A percentile compares a stretch with the other conserved stretches of the same genome.
phyloP scores from a whole-genome alignment of 2,329 filamentous ascomycete genomes.

The Paraphoma chrysanthemicola region DNA sequence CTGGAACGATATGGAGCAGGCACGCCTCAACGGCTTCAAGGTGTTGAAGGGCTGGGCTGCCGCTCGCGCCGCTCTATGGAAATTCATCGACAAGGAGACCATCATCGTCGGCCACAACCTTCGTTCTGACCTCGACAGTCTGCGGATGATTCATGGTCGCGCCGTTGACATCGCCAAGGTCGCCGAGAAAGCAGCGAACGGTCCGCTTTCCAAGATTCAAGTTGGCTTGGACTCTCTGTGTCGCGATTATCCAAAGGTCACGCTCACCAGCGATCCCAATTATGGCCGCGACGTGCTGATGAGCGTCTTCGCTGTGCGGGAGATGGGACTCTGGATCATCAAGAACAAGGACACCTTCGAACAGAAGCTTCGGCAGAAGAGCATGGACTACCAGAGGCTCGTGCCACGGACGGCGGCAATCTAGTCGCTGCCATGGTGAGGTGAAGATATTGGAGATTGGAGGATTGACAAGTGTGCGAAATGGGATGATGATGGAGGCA shows the following conservation, averaged over 20 bases:
- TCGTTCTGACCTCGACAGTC: conserved; percentile 39
- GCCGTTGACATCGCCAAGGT: conserved; percentile 40
- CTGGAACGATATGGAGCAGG: conserved; percentile 33
- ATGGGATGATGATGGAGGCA: not conserved
- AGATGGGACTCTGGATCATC: conserved; percentile 57
- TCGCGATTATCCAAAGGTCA: conserved; percentile 20
- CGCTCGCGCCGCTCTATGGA: conserved; percentile 38
- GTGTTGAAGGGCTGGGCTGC: conserved; percentile 43
- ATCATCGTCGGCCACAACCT: conserved; percentile 45
- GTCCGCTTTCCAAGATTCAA: conserved; percentile 38
- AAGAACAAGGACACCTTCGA: conserved; percentile 47
- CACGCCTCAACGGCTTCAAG: conserved; percentile 36
- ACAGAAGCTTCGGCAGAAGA: conserved; percentile 44
- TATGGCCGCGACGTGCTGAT: conserved; percentile 58
- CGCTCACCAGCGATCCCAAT: conserved; percentile 17
- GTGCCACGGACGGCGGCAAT: not conserved
- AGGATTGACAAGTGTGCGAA: not conserved
- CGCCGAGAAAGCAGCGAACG: conserved; percentile 43
- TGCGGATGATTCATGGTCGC: conserved; percentile 45
- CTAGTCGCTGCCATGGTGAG: too few relatives aligned
- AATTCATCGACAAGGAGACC: conserved; percentile 40
- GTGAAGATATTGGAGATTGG: too few relatives aligned
- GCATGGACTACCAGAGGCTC: conserved; percentile 30
- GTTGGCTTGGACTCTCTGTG: conserved; percentile 39
- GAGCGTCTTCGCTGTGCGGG: conserved; percentile 58